Conservation (phyloP, 495 filamentous ascomycete species). For the Podospora pseudopauciseta region DNA sequence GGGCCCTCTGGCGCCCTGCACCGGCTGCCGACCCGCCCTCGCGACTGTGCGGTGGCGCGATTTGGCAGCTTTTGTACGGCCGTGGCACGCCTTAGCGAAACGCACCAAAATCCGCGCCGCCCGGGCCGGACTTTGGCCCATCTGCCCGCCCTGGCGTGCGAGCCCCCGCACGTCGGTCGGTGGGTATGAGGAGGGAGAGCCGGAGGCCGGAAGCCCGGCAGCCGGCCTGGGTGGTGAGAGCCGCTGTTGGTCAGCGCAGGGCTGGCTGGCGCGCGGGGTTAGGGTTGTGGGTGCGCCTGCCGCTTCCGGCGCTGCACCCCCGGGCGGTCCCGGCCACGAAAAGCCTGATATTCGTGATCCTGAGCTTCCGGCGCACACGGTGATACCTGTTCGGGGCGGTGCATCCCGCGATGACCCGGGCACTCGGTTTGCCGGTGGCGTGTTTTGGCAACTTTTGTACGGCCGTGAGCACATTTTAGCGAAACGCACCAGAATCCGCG, state of each 20-base stretch:
- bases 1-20: too few relatives aligned
- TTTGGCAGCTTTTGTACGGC: neutral
- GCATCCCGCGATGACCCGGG: neutral
- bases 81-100: conserved; percentile 18
- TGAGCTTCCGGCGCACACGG: neutral
- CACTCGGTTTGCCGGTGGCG: neutral
- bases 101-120: conserved; percentile 13
- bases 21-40: neutral
- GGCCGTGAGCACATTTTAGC: conserved; percentile 19
- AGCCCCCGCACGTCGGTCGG: conserved; percentile 10
- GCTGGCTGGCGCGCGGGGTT: too few relatives aligned
- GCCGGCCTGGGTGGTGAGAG: too few relatives aligned
- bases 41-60: neutral
- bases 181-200: conserved; percentile 15
- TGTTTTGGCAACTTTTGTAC: neutral
- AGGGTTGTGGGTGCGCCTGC: too few relatives aligned
- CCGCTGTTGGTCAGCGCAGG: too few relatives aligned
- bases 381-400: neutral
- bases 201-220: too few relatives aligned
- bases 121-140: conserved; percentile 4
- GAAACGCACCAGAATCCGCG: conserved; percentile 14
- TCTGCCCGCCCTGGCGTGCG: conserved; percentile 5
- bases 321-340: neutral
- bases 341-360: neutral
- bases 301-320: too few relatives aligned